Percentiles rank a stretch among this genome's conserved stretches.
These are phyloP conservation scores for Annona cherimola DNA, from an alignment of 164 flowering plant genomes.

Conservation along the genomic window DNA sequence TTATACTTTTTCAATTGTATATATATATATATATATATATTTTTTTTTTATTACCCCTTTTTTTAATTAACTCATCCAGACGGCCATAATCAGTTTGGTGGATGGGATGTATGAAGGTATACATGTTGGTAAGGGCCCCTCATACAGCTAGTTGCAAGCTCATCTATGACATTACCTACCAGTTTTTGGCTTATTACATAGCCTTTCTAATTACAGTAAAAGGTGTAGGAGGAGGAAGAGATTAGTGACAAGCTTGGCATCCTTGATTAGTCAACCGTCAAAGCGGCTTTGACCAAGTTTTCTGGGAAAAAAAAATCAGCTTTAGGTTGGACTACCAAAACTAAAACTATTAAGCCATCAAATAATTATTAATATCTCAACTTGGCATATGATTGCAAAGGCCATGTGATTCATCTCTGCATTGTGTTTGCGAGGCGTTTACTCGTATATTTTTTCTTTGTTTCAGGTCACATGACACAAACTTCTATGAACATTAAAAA, in stretches of 20 bases:
- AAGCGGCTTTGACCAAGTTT: background rate
- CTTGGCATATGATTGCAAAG: constrained; percentile 7
- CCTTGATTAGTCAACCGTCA: constrained; percentile 5
- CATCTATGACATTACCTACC: background rate
- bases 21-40: too few relatives aligned
- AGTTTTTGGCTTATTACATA: background rate
- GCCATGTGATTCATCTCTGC: constrained; percentile 8
- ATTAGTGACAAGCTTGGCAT: background rate
- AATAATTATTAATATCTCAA: constrained; percentile 1
- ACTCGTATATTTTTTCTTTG: background rate
- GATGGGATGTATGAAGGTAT: background rate
- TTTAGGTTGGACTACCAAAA: too few relatives aligned
- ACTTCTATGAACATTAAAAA: background rate
- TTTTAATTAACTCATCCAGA: too few relatives aligned
- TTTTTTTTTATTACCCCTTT: too few relatives aligned
- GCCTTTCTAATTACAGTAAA: too few relatives aligned
- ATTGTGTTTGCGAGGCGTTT: background rate
- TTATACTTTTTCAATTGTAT: too few relatives aligned
- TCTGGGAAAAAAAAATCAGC: background rate
- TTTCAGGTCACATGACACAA: constrained; percentile 4
- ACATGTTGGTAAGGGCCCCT: background rate
- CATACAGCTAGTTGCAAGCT: background rate
- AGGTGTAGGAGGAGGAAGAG: background rate
- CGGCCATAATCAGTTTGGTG: too few relatives aligned
- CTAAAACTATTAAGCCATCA: too few relatives aligned